These are phyloP conservation scores for Daldinia childiae DNA, from an alignment of 495 filamentous ascomycete species.

Conservation along the genomic window DNA sequence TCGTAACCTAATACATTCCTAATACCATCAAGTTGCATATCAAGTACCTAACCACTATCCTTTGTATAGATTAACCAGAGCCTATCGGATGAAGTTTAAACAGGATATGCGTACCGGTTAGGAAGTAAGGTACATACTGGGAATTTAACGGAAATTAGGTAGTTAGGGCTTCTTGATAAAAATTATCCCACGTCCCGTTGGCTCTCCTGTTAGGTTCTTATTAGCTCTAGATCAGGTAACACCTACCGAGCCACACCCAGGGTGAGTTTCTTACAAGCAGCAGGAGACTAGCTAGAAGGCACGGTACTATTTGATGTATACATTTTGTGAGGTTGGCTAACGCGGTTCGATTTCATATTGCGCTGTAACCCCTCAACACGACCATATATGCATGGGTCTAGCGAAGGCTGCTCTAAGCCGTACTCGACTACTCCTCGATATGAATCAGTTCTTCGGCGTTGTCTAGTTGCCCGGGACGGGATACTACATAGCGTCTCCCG, in stretches of 20 bases:
- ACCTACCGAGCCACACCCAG: not conserved
- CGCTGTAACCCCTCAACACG: slow-evolving; percentile 1
- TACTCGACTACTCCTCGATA: not conserved
- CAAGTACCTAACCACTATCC: too few species aligned
- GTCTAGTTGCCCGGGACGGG: not conserved
- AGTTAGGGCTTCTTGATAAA: not conserved
- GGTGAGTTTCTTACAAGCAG: not conserved
- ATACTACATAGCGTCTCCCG: not conserved
- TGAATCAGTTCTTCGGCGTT: not conserved
- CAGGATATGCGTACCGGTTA: not conserved
- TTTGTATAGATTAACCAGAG: not conserved
- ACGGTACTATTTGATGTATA: not conserved
- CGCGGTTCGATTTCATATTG: not conserved
- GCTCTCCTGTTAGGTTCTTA: not conserved
- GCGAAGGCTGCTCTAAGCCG: not conserved
- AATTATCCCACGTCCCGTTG: not conserved
- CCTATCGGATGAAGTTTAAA: not conserved
- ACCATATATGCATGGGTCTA: not conserved
- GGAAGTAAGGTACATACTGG: not conserved
- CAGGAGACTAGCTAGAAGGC: not conserved
- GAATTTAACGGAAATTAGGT: not conserved
- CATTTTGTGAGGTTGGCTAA: not conserved
- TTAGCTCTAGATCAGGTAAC: not conserved
- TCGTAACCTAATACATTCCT: too few species aligned
- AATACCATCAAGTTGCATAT: too few species aligned